Conservation (phyloP, 352 stramenopile genomes). For the Thalassiosira ordinaria region DNA sequence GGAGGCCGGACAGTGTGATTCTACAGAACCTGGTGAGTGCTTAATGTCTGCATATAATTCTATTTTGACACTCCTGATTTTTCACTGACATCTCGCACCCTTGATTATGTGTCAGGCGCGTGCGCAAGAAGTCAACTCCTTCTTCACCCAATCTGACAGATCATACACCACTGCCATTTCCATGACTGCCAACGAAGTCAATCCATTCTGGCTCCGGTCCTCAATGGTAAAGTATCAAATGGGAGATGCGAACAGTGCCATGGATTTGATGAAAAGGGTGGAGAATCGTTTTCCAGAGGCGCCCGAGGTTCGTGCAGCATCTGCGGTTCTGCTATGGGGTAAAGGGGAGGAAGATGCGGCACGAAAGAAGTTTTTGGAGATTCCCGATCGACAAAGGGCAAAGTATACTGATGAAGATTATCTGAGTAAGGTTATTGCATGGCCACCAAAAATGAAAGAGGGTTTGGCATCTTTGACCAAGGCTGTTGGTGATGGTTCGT, state of each 20-base stretch:
- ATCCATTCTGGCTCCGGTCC: conserved; percentile 80
- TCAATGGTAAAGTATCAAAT: conserved; percentile 82
- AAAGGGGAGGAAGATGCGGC: conserved; percentile 74
- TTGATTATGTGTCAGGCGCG: conserved; percentile 16
- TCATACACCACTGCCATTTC: conserved; percentile 79
- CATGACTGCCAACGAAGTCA: conserved; percentile 85
- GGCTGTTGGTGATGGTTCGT: conserved; percentile 59
- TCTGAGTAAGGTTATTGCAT: conserved; percentile 68
- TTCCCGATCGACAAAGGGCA: conserved; percentile 72
- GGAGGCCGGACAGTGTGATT: conserved; percentile 73
- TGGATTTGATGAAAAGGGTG: conserved; percentile 79
- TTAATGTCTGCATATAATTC: background rate
- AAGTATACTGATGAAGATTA: conserved; percentile 74
- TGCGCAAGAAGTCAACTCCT: conserved; percentile 76
- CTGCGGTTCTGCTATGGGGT: conserved; percentile 67
- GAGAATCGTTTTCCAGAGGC: conserved; percentile 83
- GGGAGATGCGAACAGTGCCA: conserved; percentile 63
- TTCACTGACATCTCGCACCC: no score
- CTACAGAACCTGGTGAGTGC: conserved; percentile 74
- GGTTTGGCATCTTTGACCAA: conserved; percentile 56
- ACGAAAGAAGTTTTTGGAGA: conserved; percentile 81
- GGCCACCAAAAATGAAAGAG: conserved; percentile 77
- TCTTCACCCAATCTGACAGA: conserved; percentile 64
- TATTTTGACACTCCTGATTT: no score
- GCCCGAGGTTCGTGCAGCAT: conserved; percentile 71